Base-by-base conservation (phyloP, 2,329 filamentous ascomycete genomes). In the Didymella segeticola region DNA sequence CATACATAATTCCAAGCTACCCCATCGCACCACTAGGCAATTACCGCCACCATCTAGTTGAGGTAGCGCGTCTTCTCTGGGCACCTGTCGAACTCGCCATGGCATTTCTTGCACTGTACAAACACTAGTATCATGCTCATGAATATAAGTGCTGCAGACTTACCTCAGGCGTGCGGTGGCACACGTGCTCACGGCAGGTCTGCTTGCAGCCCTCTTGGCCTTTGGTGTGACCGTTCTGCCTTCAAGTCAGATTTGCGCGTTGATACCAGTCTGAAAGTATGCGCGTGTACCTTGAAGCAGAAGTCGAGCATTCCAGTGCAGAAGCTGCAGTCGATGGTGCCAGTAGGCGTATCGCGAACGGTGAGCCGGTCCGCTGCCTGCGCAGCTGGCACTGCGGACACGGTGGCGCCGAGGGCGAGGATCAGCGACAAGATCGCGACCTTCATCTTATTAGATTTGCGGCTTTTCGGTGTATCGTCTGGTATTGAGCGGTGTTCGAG, bases 191-290 rank as follows among this genome's bases (percentile, higher is more conserved):
- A 30, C 43, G 53, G 38, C 53, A 52, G 36, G 47, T 43, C 33
- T 56, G 47, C 43, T 39, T 33, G 33, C 53, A 56, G 31, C 53
- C 53, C 12, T 50, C 47, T 34, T 56, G 53, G 25, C 53, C 53
- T 22, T 7, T 26, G 10, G 43, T 48, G 41, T 56, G 53, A 15
- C 47, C 53, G 11, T 56, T 56, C 47, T 56, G 31, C n/a, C n/a
- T 25, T 1, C 2, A 2, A 3, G 9, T 56, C 20, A 46, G 19
- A 26, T 10, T 14, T 12, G 1, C 14, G 17, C 3, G 3, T 7
- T n/a, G n/a, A 20, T 8, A 0, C 1, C 1, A 17, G 6, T 20
- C 1, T 19, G 14, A 9, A 14, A 14, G 14, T 10, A 15, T 2
- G 8, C 4, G 2, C 1, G 5, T 38, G 10, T 11, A 41, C 47